A percentile compares a stretch with the other conserved stretches of the same genome.
Evolutionary conservation across 192 early-diverging fungal species (phyloP).

Genomic region (Powellomyces hirtus): DNA sequence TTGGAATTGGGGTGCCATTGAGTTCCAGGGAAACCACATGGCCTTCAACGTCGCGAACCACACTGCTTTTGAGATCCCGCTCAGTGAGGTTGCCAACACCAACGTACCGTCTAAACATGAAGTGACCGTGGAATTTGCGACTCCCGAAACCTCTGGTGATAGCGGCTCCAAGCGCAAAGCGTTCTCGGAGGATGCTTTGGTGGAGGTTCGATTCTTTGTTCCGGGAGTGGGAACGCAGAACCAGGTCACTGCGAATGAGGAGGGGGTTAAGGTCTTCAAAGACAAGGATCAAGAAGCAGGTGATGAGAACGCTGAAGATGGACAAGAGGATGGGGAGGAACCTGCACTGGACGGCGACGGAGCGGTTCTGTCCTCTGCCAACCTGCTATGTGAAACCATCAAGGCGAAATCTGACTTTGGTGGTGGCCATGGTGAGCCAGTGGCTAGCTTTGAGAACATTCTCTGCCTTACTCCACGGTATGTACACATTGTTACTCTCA

Average conservation of each 20-base stretch:
- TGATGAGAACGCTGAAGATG: conserved; percentile 37
- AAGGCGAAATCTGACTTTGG: conserved; percentile 88
- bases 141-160: conserved; percentile 54
- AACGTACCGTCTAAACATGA: conserved; percentile 85
- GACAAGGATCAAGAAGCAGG: conserved; percentile 43
- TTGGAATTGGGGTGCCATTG: conserved; percentile 90
- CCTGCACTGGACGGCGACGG: conserved; percentile 58
- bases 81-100: conserved; percentile 83
- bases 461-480: conserved; percentile 90
- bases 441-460: conserved; percentile 85
- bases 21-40: conserved; percentile 62
- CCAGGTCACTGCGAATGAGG: conserved; percentile 50
- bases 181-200: conserved; percentile 70
- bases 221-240: conserved; percentile 72
- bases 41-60: conserved; percentile 81
- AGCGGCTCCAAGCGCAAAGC: conserved; percentile 50
- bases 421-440: conserved; percentile 81
- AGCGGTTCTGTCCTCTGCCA: conserved; percentile 64
- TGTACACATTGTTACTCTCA: conserved; percentile 4
- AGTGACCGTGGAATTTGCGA: conserved; percentile 85
- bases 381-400: conserved; percentile 85
- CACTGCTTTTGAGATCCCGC: conserved; percentile 87
- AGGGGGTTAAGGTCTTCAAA: conserved; percentile 35
- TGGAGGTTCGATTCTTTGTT: conserved; percentile 90
- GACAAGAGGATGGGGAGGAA: conserved; percentile 34